Percentiles rank a stretch among this genome's conserved stretches.
Evolutionary conservation across 2,329 filamentous ascomycete genomes (phyloP).

Genomic region (Cladophialophora chaetospira): DNA sequence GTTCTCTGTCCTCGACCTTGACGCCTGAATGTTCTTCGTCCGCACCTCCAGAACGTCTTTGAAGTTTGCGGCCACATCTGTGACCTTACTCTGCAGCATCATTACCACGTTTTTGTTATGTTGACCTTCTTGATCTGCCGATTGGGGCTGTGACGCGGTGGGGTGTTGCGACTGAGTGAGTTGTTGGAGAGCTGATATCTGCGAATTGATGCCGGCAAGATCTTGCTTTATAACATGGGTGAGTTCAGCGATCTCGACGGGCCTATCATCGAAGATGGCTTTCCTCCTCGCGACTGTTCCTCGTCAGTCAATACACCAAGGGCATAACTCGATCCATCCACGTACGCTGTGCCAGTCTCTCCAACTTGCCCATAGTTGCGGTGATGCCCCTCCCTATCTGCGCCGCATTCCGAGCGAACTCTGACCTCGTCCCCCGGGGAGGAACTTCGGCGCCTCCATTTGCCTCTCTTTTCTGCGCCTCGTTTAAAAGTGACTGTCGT

Average conservation of each 20-base stretch:
- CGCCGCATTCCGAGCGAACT: constrained; percentile 89
- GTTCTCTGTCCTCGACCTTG: constrained; percentile 87
- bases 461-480: constrained; percentile 62
- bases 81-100: constrained; percentile 42
- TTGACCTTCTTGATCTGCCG: constrained; percentile 77
- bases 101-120: constrained; percentile 84
- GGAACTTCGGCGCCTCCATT: constrained; percentile 59
- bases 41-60: constrained; percentile 95
- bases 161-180: constrained; percentile 78
- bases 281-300: constrained; percentile 82
- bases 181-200: constrained; percentile 79
- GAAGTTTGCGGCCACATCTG: constrained; percentile 91
- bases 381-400: constrained; percentile 91
- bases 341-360: constrained; percentile 82
- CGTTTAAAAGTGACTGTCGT: constrained; percentile 75
- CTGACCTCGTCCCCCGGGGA: constrained; percentile 67
- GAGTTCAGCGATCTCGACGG: constrained; percentile 94
- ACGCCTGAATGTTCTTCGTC: constrained; percentile 97
- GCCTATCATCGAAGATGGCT: constrained; percentile 94
- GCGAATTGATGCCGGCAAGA: constrained; percentile 78
- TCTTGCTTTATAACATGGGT: constrained; percentile 99
- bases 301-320: constrained; percentile 12
- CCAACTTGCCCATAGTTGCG: constrained; percentile 89
- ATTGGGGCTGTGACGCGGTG: constrained; percentile 49
- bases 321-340: constrained; percentile 23